Evolutionary conservation across 768 basidiomycete genomes (phyloP).

Genomic region (Tulasnella sp.): DNA sequence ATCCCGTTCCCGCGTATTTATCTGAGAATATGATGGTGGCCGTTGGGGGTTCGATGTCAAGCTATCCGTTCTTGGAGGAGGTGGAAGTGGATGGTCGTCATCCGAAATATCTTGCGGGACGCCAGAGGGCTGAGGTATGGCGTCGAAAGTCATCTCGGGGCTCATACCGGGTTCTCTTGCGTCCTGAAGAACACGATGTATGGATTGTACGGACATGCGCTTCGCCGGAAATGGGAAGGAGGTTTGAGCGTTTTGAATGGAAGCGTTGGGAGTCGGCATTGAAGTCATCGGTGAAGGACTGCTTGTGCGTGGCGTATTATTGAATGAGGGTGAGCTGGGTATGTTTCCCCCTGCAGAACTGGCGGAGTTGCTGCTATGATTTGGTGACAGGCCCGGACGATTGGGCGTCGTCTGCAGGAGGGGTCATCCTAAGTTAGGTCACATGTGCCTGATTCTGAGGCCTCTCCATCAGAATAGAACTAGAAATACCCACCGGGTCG

Average conservation of each 20-base stretch:
- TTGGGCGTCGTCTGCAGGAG: not conserved
- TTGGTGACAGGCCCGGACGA: not conserved
- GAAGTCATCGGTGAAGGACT: not conserved
- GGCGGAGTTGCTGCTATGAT: not conserved
- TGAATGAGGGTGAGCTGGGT: not conserved
- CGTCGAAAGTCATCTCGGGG: no score
- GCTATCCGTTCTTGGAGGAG: not conserved
- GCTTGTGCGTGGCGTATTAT: not conserved
- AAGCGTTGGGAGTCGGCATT: not conserved
- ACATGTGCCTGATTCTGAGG: not conserved
- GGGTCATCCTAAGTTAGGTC: not conserved
- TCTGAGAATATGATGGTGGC: not conserved
- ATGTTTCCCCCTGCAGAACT: not conserved
- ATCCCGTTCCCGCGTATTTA: not conserved
- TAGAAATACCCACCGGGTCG: slow-evolving; percentile 1
- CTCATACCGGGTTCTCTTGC: not conserved
- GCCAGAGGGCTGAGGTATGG: no score
- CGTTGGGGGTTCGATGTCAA: not conserved
- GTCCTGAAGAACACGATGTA: slow-evolving; percentile 8
- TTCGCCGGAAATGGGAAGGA: slow-evolving; percentile 9
- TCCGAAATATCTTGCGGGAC: no score
- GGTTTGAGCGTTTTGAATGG: slow-evolving; percentile 4
- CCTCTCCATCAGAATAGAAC: not conserved
- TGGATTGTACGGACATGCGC: slow-evolving; percentile 8
- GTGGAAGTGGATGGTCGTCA: not conserved